Base-by-base conservation (phyloP, 2,329 filamentous ascomycete genomes). In the Bertia moriformis region DNA sequence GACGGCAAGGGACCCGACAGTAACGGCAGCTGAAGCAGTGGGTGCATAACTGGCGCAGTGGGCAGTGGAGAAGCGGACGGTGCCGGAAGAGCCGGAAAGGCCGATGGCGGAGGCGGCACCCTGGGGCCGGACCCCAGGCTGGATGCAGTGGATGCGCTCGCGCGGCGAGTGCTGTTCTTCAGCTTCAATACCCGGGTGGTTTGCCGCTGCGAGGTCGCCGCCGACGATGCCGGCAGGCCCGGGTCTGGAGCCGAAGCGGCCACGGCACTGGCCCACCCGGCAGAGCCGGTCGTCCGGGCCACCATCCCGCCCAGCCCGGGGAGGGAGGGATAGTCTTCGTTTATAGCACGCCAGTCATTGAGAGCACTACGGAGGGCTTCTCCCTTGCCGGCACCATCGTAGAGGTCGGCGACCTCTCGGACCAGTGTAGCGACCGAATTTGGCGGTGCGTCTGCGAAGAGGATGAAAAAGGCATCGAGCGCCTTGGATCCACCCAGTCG, bases 391-490 rank as follows among this genome's bases (percentile, higher is more conserved):
- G 72, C 59, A 20, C 75, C 67, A 48, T 82, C 77, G 46, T 79
- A 82, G 38, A 82, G 72, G n/a, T 81, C 76, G 13, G 76, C 74
- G 10, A 82, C 62, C 51, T 82, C 77, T 46, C 78, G 78, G 51
- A 82, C 61, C 2, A 82, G 60, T 48, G 78, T 81, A 3, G 76
- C 76, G 3, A 82, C 54, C 45, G 22, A 7, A n/a, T 81, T 73
- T 3, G 66, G 57, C 4, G 72, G n/a, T 10, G 22, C 22, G 22
- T 27, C 22, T 7, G 22, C 22, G 22, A 27, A 27, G 22, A 27
- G 22, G 22, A n/a, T 27, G 22, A 27, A 27, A n/a, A 27, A 27
- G 22, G 22, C 7, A n/a, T 27, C 22, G n/a, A 27, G 22, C 7
- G n/a, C 7, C 7, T 7, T 27, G n/a, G n/a, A n/a, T n/a, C n/a